Evolutionary conservation across 768 basidiomycete species (phyloP), one percentile per base, ranked within the genome.

Genomic region (Boletus rufocinnamomeus): DNA sequence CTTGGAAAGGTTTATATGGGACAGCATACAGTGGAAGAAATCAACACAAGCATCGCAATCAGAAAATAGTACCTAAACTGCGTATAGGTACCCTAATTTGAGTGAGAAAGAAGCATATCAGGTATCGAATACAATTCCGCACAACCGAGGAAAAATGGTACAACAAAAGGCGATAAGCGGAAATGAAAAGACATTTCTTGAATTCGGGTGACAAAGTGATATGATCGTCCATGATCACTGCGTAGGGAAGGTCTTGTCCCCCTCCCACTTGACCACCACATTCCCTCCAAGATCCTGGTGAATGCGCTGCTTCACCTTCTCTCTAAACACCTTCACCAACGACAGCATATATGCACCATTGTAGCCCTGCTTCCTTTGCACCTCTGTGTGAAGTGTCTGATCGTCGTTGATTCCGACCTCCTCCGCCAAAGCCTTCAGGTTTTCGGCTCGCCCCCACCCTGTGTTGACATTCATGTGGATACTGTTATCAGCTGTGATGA

Each of bases 181-280:
- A 14, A 48, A 32, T 14, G 32, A 49, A 34, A 16, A 16, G 4
- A 23, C 2, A 28, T n/a, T 6, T 13, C 13, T 48, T 30, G 46
- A 28, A 21, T n/a, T 21, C 2, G 11, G 17, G 46, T n/a, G 46
- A n/a, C 30, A n/a, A n/a, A 9, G 13, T 3, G 7, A 34, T 21
- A 21, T 0, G 28, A 30, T 30, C 46, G 28, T n/a, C 52, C 34
- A 13, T 25, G 50, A 25, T 61, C 60, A 50, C 34, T 34, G 3
- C 28, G 28, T 13, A 23, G 59, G 59, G 23, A 62, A 62, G 10
- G 16, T 50, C 50, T 52, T 62, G 45, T 62, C 61, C 27, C 61
- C 61, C 17, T 30, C 21, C 61, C 61, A 62, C 16, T 37, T 45
- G 28, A 57, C 30, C 7, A 4, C 10, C 2, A 62, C 37, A 25